A percentile compares a stretch with the other conserved stretches of the same genome.
phyloP scores from a whole-genome alignment of 345 rosid genomes.

The Corchorus capsularis region DNA sequence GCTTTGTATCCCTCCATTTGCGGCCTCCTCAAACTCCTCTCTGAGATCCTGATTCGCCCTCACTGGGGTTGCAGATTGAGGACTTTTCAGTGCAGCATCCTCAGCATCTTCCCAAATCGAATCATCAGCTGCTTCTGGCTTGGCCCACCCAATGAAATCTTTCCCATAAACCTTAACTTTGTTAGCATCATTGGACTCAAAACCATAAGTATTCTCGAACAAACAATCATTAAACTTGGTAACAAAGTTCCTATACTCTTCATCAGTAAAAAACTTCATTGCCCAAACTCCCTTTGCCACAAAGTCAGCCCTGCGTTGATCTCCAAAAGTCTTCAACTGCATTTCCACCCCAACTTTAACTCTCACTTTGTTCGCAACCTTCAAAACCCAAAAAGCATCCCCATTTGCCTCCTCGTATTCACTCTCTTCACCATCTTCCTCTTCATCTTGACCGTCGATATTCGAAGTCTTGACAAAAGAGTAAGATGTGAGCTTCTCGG shows the following conservation, averaged over 20 bases:
- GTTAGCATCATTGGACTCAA: slow-evolving; percentile 79
- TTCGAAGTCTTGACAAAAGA: slow-evolving; percentile 52
- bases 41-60: slow-evolving; percentile 69
- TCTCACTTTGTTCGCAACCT: slow-evolving; percentile 57
- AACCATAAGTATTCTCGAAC: slow-evolving; percentile 88
- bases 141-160: slow-evolving; percentile 89
- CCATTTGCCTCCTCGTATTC: slow-evolving; percentile 42
- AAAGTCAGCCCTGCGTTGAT: slow-evolving; percentile 91
- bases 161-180: slow-evolving; percentile 83
- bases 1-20: slow-evolving; percentile 89
- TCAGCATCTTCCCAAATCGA: slow-evolving; percentile 99
- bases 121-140: slow-evolving; percentile 94
- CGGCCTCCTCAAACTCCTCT: slow-evolving; percentile 93
- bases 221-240: slow-evolving; percentile 61
- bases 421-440: slow-evolving; percentile 46
- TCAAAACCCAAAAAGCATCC: slow-evolving; percentile 63
- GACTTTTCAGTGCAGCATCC: slow-evolving; percentile 62
- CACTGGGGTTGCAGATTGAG: slow-evolving; percentile 55
- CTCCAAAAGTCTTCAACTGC: slow-evolving; percentile 74
- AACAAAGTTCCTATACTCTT: slow-evolving; percentile 55
- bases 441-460: slow-evolving; percentile 27
- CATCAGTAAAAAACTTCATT: slow-evolving; percentile 62
- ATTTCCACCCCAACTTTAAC: slow-evolving; percentile 58
- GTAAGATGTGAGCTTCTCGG: slow-evolving; percentile 63
- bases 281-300: slow-evolving; percentile 94